phyloP scores from a whole-genome alignment of 2,329 filamentous ascomycete genomes.

The Aspergillus costaricaensis region DNA sequence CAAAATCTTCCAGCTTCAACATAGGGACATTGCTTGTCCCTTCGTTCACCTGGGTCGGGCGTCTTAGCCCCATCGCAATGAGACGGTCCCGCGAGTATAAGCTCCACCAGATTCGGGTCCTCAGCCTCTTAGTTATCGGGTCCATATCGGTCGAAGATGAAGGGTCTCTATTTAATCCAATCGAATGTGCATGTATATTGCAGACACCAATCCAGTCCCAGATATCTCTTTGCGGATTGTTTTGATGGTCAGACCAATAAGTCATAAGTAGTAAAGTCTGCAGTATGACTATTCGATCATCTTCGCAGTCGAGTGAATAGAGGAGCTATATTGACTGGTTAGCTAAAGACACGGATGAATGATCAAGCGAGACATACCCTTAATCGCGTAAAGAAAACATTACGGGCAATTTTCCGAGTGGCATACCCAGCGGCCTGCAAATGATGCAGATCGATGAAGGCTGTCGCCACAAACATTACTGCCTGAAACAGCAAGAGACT shows the following conservation, averaged over 20 bases:
- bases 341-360: not conserved
- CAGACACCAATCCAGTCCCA: slow-evolving; percentile 31
- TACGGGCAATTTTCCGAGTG: slow-evolving; percentile 74
- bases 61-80: slow-evolving; percentile 83
- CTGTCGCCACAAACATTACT: slow-evolving; percentile 87
- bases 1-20: slow-evolving; percentile 77
- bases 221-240: slow-evolving; percentile 75
- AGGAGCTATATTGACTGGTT: slow-evolving; percentile 60
- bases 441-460: slow-evolving; percentile 75
- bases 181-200: slow-evolving; percentile 28
- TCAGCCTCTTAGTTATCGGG: slow-evolving; percentile 56
- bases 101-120: slow-evolving; percentile 93
- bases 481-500: slow-evolving; percentile 86
- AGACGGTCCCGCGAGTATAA: slow-evolving; percentile 89
- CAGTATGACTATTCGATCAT: slow-evolving; percentile 78
- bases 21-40: slow-evolving; percentile 91
- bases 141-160: slow-evolving; percentile 19
- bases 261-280: slow-evolving; percentile 86
- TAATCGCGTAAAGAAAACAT: slow-evolving; percentile 79
- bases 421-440: slow-evolving; percentile 73
- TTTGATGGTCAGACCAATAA: slow-evolving; percentile 90
- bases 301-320: slow-evolving; percentile 89
- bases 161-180: slow-evolving; percentile 25
- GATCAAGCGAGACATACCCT: slow-evolving; percentile 56
- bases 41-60: slow-evolving; percentile 84